Base-by-base conservation (phyloP, 2,329 filamentous ascomycete genomes). In the Venturia effusa region DNA sequence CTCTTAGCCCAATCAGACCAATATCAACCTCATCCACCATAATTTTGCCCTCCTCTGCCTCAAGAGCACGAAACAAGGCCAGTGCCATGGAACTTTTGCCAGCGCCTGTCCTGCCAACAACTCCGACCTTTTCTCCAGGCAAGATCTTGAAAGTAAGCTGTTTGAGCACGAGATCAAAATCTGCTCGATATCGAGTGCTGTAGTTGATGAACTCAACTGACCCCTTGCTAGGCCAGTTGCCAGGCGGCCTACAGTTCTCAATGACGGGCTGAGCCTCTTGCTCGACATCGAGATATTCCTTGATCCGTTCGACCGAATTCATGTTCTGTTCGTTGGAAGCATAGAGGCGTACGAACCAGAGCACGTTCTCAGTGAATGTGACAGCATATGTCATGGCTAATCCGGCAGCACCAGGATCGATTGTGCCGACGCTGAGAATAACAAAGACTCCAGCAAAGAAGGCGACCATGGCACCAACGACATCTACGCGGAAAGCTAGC, bases 311-410 rank as follows among this genome's bases (percentile, higher is more conserved):
- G 60, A 97, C 92, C 2, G 93, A 93, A 77, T 99, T 99, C 94
- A 99, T 97, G 77, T 97, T 97, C 76, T 99, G 94, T 77, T 99
- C 94, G 71, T 97, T 97, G 72, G 90, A 86, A 0, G 92, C 88
- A 74, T 99, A 99, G 17, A 97, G 82, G 59, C 94, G 88, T 37
- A 99, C 92, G 64, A 97, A 86, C 94, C 94, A 99, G 22, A 99
- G 79, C 7, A 99, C 89, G 68, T 96, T 97, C 74, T 99, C 94
- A 0, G 92, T 96, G 71, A 99, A 99, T 1, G 90, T 93, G 69
- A 99, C 90, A 19, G 94, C 94, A 71, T 99, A 99, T 61, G 91
- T 96, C 70, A 99, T 80, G 5, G 94, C 96, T 67, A 99, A 84
- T 79, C 94, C 94, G 39, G 93, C 94, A 60, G 92, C 89, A 67